Conservation (phyloP, 192 early-diverging fungal genomes). For the Coemansia nantahalensis region DNA sequence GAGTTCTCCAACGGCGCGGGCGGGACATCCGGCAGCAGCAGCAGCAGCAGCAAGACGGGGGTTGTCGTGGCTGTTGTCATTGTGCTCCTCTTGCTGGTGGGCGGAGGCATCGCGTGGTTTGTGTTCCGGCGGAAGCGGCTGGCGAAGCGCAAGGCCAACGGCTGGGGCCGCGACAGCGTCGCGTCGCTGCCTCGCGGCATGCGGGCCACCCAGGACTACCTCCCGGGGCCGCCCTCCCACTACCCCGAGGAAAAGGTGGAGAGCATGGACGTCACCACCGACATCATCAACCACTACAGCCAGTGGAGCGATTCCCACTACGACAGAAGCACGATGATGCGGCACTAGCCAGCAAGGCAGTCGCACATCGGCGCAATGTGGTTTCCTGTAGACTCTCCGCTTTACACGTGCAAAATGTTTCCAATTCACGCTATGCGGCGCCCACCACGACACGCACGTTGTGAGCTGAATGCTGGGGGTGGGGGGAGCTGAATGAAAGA, state of each 20-base stretch:
- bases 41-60: background rate
- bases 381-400: too few relatives aligned
- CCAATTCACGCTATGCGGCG: too few relatives aligned
- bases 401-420: too few relatives aligned
- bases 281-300: slow-evolving; percentile 9
- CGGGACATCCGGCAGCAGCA: too few relatives aligned
- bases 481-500: too few relatives aligned
- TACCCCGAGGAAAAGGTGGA: too few relatives aligned
- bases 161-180: slow-evolving; percentile 4
- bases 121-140: slow-evolving; percentile 5
- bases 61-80: slow-evolving; percentile 1
- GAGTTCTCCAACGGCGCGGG: too few relatives aligned
- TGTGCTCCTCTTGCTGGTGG: background rate
- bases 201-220: background rate
- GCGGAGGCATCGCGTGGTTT: slow-evolving; percentile 3
- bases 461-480: too few relatives aligned
- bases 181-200: slow-evolving; percentile 3
- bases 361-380: too few relatives aligned
- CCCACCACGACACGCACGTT: too few relatives aligned
- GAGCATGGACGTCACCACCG: background rate
- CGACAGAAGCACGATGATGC: background rate
- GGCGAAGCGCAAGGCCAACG: slow-evolving; percentile 1
- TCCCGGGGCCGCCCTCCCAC: too few relatives aligned
- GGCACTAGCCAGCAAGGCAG: too few relatives aligned
- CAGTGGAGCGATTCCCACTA: background rate